A percentile compares a stretch with the other conserved stretches of the same genome.
Evolutionary conservation across 163 green algal genomes (phyloP).

Genomic region (Volvox carteri): DNA sequence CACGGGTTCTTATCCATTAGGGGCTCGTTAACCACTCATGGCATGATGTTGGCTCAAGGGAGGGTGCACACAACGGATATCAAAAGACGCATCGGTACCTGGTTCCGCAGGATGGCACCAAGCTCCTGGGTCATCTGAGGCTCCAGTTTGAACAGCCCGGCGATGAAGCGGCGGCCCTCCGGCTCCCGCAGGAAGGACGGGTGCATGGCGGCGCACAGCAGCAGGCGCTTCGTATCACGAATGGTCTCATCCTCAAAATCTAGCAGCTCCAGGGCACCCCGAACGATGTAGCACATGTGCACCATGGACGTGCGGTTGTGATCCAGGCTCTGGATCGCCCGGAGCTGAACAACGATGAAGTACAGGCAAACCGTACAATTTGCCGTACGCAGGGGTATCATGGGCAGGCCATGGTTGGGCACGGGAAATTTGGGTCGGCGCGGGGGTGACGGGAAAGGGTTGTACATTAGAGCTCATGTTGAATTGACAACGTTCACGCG

Average conservation of each 20-base stretch:
- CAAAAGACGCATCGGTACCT: constrained; percentile 66
- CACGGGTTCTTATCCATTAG: no score
- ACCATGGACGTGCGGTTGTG: constrained; percentile 68
- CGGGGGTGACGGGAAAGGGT: no score
- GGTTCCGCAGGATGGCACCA: constrained; percentile 80
- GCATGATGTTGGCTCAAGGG: no score
- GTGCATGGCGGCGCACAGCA: constrained; percentile 73
- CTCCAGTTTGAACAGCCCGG: constrained; percentile 81
- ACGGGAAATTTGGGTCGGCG: no score
- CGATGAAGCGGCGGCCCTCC: constrained; percentile 85
- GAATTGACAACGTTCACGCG: no score
- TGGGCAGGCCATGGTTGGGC: no score
- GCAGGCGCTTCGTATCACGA: constrained; percentile 76
- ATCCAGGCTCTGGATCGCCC: constrained; percentile 51
- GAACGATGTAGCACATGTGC: constrained; percentile 80
- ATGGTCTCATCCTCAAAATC: constrained; percentile 86
- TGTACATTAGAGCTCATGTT: no score
- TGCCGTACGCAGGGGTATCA: no score
- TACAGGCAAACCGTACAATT: no score
- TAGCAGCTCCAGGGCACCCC: constrained; percentile 77
- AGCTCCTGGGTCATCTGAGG: constrained; percentile 80
- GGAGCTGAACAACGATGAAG: constrained; percentile 58
- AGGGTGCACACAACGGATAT: no score
- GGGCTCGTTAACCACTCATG: no score
- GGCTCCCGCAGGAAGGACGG: constrained; percentile 74